Conservation (phyloP, 1,284 basidiomycete genomes). For the Cryptococcus deneoformans region DNA sequence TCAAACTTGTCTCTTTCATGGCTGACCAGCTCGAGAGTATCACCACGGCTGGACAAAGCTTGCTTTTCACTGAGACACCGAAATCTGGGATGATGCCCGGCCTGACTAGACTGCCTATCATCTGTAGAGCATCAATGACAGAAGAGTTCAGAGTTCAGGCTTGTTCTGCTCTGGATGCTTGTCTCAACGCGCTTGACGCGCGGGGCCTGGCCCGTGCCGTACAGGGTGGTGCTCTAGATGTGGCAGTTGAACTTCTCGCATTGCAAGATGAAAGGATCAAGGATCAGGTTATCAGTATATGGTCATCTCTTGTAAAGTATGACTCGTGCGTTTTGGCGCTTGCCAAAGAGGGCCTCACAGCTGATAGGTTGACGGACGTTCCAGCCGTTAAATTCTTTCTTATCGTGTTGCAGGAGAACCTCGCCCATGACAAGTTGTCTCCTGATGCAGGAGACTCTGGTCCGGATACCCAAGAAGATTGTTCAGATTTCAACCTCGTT, state of each 20-base stretch:
- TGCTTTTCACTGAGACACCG: conserved; percentile 5
- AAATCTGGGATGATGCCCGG: conserved; percentile 8
- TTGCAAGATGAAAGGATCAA: conserved; percentile 17
- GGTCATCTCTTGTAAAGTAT: conserved; percentile 31
- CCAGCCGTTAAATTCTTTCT: conserved; percentile 28
- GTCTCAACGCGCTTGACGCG: conserved; percentile 20
- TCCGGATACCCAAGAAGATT: not conserved
- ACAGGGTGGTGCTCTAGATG: conserved; percentile 32
- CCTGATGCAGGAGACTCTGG: not conserved
- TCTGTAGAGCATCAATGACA: conserved; percentile 27
- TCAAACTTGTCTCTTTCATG: conserved; percentile 37
- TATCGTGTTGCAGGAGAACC: conserved; percentile 19
- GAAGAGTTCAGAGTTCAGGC: conserved; percentile 18
- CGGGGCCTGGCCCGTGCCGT: conserved; percentile 23
- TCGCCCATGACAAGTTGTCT: conserved; percentile 1
- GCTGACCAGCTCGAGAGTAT: conserved; percentile 37
- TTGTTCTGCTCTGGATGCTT: conserved; percentile 27
- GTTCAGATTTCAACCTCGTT: not conserved
- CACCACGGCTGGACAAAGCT: conserved; percentile 14
- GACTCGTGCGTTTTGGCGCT: conserved; percentile 17
- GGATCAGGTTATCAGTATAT: conserved; percentile 27
- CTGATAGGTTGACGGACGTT: conserved; percentile 12
- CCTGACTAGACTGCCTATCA: conserved; percentile 32
- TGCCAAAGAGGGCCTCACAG: conserved; percentile 11
- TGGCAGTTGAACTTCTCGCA: conserved; percentile 23